Conservation (phyloP, 2,329 filamentous ascomycete genomes). For the Monilinia polystroma region DNA sequence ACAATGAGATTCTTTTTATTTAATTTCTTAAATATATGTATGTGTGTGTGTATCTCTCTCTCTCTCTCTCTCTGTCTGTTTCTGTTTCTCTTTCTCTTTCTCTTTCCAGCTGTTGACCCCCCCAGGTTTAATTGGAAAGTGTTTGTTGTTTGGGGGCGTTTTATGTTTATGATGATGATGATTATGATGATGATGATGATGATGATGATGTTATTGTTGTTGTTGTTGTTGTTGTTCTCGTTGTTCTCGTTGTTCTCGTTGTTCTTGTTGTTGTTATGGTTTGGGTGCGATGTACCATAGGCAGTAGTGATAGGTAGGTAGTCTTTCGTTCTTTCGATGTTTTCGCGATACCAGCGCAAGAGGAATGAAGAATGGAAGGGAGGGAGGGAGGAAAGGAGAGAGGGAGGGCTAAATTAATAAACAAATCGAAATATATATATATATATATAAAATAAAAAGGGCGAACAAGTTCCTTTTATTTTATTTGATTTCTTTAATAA, state of each 20-base stretch:
- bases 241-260: too few relatives aligned
- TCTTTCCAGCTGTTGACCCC: neutral
- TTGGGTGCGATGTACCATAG: too few relatives aligned
- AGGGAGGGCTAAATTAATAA: neutral
- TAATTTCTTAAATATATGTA: neutral
- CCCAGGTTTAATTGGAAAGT: neutral
- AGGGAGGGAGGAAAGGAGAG: neutral
- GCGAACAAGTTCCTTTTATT: too few relatives aligned
- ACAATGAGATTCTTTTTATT: neutral
- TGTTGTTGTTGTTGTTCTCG: too few relatives aligned
- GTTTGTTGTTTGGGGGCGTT: neutral
- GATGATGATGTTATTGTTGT: too few relatives aligned
- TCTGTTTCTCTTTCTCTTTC: neutral
- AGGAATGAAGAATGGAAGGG: slow-evolving; percentile 15
- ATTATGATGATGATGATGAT: neutral
- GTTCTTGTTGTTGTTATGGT: too few relatives aligned
- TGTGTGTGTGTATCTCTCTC: too few relatives aligned
- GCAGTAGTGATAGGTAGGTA: too few relatives aligned
- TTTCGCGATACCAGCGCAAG: slow-evolving; percentile 22
- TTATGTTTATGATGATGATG: neutral
- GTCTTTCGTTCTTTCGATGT: neutral
- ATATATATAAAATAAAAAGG: too few relatives aligned
- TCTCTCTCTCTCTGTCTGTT: too few relatives aligned
- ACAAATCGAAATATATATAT: too few relatives aligned
- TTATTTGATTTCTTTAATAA: too few relatives aligned